Base-by-base conservation (phyloP, 1,284 basidiomycete genomes). In the Ceratobasidium sp. region DNA sequence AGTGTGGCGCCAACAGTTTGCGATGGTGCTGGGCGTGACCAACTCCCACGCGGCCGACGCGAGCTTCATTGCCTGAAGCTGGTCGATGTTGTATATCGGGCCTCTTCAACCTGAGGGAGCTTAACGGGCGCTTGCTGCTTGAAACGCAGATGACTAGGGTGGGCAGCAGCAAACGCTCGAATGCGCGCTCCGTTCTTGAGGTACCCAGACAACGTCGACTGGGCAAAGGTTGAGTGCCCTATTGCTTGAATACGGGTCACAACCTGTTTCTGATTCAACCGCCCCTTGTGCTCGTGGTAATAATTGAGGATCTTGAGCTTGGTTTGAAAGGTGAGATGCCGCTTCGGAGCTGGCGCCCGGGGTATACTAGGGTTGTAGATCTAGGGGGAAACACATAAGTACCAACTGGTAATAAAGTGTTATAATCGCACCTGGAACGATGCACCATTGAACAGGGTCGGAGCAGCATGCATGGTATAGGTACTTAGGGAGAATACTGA, bases 81-180 rank as follows among this genome's bases (percentile, higher is more conserved):
- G 76, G 75, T 82, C 76, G 51, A 85, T 81, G 22, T 83, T 80
- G 76, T 82, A 85, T 41, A 84, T 81, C n/a, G n/a, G n/a, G 83
- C 82, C 69, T 81, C 79, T 0, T 75, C 78, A 31, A 84, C 77
- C 31, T 83, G 79, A 8, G 82, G 82, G 66, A 82, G 80, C 73
- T 82, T 78, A 19, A 77, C 29, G 0, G 73, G 48, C 15, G 33
- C 15, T 15, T n/a, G 45, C 24, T 57, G 51, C 48, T 57, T 66
- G 41, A n/a, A 5, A 41, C 56, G 31, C 2, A 48, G 22, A 31
- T 31, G 24, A 15, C 8, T 14, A 11, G 53, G 65, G 22, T 75
- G 59, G 59, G 41, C 41, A 22, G 6, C n/a, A 41, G n/a, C 31
- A 44, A 41, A 62, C 15, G 31, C 8, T 4, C 41, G 41, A 17